Evolutionary conservation across 2,329 filamentous ascomycete species (phyloP), one percentile per base, ranked within the genome.

Genomic region (Cladosporium sp.): DNA sequence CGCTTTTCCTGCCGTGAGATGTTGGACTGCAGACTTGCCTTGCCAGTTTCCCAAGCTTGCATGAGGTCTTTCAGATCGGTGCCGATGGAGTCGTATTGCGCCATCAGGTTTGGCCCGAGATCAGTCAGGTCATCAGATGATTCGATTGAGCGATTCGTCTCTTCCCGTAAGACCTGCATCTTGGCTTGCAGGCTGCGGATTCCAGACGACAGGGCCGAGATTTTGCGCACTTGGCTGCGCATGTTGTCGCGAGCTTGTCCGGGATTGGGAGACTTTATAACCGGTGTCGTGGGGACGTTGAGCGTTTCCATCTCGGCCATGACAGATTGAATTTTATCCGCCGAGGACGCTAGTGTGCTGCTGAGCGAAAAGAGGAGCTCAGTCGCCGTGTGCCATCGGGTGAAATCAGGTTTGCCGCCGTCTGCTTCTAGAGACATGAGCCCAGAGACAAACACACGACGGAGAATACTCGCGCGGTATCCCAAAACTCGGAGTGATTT

Each of bases 21-120:
- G 59, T 87, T 91, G 51, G 83, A 82, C 43, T 89, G 84, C 49
- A 98, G 75, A 5, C 89, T 84, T n/a, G 85, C 81, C 68, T 87
- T 92, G 46, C 92, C 93, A 49, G 68, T 60, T 56, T 77, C 75
- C 74, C 75, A 77, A 2, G 75, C 74, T 59, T 74, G 72, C 49
- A 76, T 68, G 14, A 77, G 64, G 42, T 70, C 72, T 66, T 86
- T 86, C 42, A 98, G 77, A 64, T 98, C 93, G 22, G 84, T 78
- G 2, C 93, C 93, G 58, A 98, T 95, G 4, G 90, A 92, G 53
- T 98, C 93, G 69, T 97, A 98, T 64, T 97, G 93, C 18, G 84
- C 74, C 78, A 95, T 85, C 37, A 97, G 77, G 57, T 83, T 84
- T 0, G 85, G 80, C 0, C 87, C 89, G 13, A 95, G 79, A 59